Base-by-base conservation (phyloP, 371 early-diverging fungal species). In the Mucor racemosus region DNA sequence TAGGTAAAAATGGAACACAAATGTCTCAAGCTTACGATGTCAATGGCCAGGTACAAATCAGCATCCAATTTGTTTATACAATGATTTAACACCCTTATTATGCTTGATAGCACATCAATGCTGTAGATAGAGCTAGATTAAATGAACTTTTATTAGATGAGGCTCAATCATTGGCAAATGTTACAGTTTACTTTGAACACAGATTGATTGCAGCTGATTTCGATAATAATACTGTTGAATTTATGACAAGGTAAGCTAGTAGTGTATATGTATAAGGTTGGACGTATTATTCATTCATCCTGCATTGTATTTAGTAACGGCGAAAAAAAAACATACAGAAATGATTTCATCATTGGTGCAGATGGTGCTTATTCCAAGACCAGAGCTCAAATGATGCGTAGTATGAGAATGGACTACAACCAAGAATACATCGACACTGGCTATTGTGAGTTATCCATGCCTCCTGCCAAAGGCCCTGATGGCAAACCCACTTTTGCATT, bases 281-380 rank as follows among this genome's bases (percentile, higher is more conserved):
- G 26, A 21, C 2, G 33, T 11, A 13, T 42, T n/a, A 5, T 35
- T 26, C 13, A 46, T 39, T 34, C 42, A 14, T 19, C 7, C 13
- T 17, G 9, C 17, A 15, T 19, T 36, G 4, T 36, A 6, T 36
- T 36, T 15, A 17, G n/a, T 35, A 54, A 40, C 9, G 44, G 34
- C 4, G 48, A 33, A 9, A 56, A 64, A 34, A 56, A 67, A 6
- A 34, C 26, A 7, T 36, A 71, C 8, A 62, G 78, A 9, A 89
- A 88, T 7, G 96, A 97, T 70, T 75, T 97, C 36, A 88, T 99
- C 65, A 81, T 99, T 14, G 99, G 99, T 17, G 92, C 95, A n/a
- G 99, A 99, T 78, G 99, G 99, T 38, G 96, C 95, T 7, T 93
- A 91, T 74, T 95, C 96, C 17, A 71, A 84, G 8, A 90, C 91